A percentile compares a stretch with the other conserved stretches of the same genome.
phyloP scores from a whole-genome alignment of 1,284 basidiomycete genomes.

The Coniferiporia sulphurascens region DNA sequence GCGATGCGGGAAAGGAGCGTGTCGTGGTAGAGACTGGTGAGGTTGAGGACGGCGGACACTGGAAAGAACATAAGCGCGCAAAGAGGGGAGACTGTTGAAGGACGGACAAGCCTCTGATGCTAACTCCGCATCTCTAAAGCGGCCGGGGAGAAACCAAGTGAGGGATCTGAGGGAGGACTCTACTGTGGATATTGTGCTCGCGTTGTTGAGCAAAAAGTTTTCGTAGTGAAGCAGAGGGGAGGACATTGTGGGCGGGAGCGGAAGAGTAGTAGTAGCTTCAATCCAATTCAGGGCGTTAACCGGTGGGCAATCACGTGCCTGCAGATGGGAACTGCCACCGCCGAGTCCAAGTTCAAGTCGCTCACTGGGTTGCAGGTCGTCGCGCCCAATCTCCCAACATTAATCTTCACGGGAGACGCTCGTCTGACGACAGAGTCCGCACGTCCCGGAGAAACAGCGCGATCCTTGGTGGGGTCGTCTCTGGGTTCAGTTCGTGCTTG shows the following conservation, averaged over 20 bases:
- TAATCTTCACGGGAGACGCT: too few species aligned
- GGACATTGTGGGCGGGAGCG: slow-evolving; percentile 27
- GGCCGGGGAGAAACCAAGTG: slow-evolving; percentile 92
- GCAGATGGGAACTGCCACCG: too few species aligned
- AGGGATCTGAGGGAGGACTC: slow-evolving; percentile 86
- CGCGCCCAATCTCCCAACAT: too few species aligned
- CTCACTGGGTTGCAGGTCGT: too few species aligned
- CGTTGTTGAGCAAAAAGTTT: slow-evolving; percentile 76
- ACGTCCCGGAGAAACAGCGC: too few species aligned
- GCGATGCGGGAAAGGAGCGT: slow-evolving; percentile 69
- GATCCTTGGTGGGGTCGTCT: too few species aligned
- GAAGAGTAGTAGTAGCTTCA: not conserved
- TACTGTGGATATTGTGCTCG: slow-evolving; percentile 78
- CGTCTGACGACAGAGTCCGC: too few species aligned
- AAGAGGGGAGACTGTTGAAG: slow-evolving; percentile 17
- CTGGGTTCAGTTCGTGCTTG: too few species aligned
- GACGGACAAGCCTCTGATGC: slow-evolving; percentile 83
- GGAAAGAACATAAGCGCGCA: slow-evolving; percentile 17
- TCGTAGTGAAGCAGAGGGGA: slow-evolving; percentile 64
- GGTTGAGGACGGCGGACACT: slow-evolving; percentile 73
- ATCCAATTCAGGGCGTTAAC: too few species aligned
- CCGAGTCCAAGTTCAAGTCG: too few species aligned
- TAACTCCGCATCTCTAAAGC: slow-evolving; percentile 95
- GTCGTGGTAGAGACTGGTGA: slow-evolving; percentile 84
- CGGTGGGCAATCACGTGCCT: too few species aligned